These are phyloP conservation scores for Sporobolomyces phaffii DNA, from an alignment of 768 basidiomycete species.

Conservation along the genomic window DNA sequence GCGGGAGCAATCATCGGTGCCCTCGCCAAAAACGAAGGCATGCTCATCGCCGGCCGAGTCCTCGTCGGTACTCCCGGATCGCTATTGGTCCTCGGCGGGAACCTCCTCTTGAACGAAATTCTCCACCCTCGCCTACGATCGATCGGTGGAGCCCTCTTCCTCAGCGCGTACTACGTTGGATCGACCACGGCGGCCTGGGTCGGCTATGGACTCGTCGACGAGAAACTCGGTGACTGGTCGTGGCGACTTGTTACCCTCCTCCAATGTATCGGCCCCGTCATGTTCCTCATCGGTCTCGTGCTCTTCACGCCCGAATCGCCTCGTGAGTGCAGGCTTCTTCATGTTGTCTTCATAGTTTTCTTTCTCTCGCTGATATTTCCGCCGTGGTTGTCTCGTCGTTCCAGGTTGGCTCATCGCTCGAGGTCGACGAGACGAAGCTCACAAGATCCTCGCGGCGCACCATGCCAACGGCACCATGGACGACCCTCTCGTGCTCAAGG, in stretches of 20 bases:
- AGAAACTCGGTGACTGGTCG: not conserved
- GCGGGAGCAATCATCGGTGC: constrained; percentile 18
- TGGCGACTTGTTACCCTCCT: constrained; percentile 63
- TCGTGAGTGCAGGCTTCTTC: constrained; percentile 52
- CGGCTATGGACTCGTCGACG: constrained; percentile 2
- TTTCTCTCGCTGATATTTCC: too few species aligned
- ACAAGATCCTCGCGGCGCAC: constrained; percentile 68
- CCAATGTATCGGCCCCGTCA: constrained; percentile 63
- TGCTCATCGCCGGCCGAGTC: constrained; percentile 30
- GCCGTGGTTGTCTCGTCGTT: not conserved
- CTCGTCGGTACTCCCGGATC: constrained; percentile 28
- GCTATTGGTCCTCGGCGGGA: not conserved
- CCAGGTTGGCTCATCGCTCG: constrained; percentile 61
- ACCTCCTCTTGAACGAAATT: constrained; percentile 47
- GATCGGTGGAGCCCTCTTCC: constrained; percentile 11
- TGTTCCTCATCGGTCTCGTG: constrained; percentile 52
- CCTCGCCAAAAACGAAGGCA: constrained; percentile 6
- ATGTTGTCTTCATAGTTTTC: too few species aligned
- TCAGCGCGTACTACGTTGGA: constrained; percentile 5
- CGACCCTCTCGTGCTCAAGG: constrained; percentile 45
- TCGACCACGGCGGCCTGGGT: not conserved
- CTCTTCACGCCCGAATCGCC: constrained; percentile 71
- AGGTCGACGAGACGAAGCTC: constrained; percentile 64
- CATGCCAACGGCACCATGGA: constrained; percentile 64
- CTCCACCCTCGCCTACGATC: constrained; percentile 45